These are phyloP conservation scores for Chlamydomonas reinhardtii DNA, from an alignment of 163 green algal genomes.

Conservation along the genomic window DNA sequence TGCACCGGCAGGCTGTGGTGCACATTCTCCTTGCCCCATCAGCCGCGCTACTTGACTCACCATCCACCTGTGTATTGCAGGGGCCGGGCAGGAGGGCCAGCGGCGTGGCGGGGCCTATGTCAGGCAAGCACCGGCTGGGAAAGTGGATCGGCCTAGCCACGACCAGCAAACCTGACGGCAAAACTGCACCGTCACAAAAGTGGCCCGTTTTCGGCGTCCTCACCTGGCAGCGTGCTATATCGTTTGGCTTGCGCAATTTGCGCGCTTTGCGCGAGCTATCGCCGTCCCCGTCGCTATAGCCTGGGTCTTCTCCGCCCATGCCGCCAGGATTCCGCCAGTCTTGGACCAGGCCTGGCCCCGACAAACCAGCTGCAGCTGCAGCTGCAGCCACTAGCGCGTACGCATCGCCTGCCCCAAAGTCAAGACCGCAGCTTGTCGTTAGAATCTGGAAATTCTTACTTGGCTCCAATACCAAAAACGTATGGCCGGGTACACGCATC, in stretches of 20 bases:
- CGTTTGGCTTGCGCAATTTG: conserved; percentile 43
- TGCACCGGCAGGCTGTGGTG: too few species aligned
- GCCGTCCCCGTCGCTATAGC: too few species aligned
- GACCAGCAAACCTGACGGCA: neutral
- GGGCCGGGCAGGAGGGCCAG: neutral
- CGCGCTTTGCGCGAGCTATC: neutral
- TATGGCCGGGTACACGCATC: too few species aligned
- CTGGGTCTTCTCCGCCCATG: too few species aligned
- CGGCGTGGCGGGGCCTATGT: neutral
- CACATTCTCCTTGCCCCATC: neutral
- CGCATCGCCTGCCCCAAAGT: too few species aligned
- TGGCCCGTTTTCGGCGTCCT: neutral
- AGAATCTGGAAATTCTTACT: too few species aligned
- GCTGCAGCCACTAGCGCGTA: too few species aligned
- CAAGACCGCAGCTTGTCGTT: too few species aligned
- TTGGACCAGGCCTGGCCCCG: too few species aligned
- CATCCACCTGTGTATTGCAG: conserved; percentile 6
- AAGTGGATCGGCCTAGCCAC: neutral
- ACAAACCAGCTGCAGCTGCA: too few species aligned
- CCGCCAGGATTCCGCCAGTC: too few species aligned
- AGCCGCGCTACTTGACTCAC: neutral
- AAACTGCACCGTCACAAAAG: conserved; percentile 9
- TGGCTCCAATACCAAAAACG: too few species aligned
- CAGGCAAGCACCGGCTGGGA: neutral
- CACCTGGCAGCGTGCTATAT: conserved; percentile 36